These are phyloP conservation scores for Pseudopyricularia javanii DNA, from an alignment of 2,329 filamentous ascomycete genomes.

Conservation along the genomic window DNA sequence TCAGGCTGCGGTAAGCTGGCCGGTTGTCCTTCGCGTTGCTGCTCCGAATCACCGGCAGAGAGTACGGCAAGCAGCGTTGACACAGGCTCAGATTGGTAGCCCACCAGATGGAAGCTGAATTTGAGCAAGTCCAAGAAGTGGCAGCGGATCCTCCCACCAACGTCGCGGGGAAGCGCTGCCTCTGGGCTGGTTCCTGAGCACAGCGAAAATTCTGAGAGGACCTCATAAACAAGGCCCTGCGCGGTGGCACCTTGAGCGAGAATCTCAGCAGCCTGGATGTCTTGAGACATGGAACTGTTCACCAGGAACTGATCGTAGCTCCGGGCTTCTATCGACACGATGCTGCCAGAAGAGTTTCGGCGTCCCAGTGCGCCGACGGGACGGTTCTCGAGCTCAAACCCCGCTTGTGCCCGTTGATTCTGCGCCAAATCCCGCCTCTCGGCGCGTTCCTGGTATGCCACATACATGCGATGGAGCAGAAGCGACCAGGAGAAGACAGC, in stretches of 20 bases:
- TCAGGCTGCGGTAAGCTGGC: background rate
- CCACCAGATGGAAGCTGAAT: constrained; percentile 51
- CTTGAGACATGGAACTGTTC: constrained; percentile 34
- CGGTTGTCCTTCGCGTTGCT: background rate
- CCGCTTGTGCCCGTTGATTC: constrained; percentile 45
- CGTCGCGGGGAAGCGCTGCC: constrained; percentile 37
- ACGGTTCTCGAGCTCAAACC: constrained; percentile 35
- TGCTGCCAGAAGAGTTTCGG: constrained; percentile 48
- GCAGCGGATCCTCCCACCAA: constrained; percentile 50
- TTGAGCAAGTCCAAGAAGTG: constrained; percentile 61
- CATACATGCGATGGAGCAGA: constrained; percentile 57
- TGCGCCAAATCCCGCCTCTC: constrained; percentile 46
- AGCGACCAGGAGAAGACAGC: constrained; percentile 73
- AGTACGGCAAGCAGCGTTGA: constrained; percentile 54
- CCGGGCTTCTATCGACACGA: constrained; percentile 48
- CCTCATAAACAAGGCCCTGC: constrained; percentile 38
- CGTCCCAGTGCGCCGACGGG: constrained; percentile 24
- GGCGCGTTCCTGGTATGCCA: constrained; percentile 47
- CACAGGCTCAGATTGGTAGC: constrained; percentile 63
- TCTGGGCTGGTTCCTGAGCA: constrained; percentile 30
- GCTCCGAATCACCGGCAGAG: constrained; percentile 27
- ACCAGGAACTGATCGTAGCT: constrained; percentile 46
- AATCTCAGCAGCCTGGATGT: constrained; percentile 35
- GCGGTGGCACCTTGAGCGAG: constrained; percentile 37
- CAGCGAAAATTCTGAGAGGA: constrained; percentile 37